phyloP scores from a whole-genome alignment of 305 asterid species.

The Rubia tinctorum region DNA sequence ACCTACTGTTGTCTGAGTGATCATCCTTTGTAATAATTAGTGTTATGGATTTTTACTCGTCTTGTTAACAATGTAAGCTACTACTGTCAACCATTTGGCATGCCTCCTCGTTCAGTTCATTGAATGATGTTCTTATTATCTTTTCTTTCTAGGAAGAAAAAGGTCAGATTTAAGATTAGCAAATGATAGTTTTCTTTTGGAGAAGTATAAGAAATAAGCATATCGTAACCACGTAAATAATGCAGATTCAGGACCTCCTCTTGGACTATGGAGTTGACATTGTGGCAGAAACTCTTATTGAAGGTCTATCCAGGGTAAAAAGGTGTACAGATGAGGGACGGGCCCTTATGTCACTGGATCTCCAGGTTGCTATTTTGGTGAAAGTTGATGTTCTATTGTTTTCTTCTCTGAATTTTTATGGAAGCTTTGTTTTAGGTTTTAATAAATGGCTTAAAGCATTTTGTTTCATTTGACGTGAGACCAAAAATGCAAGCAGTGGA shows the following conservation, averaged over 20 bases:
- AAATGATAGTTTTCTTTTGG: conserved; percentile 1
- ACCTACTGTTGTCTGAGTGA: not conserved
- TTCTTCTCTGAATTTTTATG: not conserved
- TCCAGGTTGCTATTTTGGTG: conserved; percentile 56
- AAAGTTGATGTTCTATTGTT: not conserved
- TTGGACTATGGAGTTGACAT: conserved; percentile 86
- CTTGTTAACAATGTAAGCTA: not conserved
- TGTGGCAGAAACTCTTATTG: conserved; percentile 84
- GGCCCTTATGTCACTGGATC: conserved; percentile 97
- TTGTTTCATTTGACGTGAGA: conserved; percentile 67
- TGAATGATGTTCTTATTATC: not conserved
- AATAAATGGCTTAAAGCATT: conserved; percentile 92
- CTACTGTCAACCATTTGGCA: not conserved
- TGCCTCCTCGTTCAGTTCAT: not conserved
- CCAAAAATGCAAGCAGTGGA: conserved; percentile 90
- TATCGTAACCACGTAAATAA: conserved; percentile 15
- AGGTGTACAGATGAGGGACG: conserved; percentile 97
- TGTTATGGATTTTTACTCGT: not conserved
- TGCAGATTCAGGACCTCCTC: conserved; percentile 85
- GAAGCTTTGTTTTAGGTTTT: conserved; percentile 56
- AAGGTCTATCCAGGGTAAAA: conserved; percentile 92
- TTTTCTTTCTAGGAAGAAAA: not conserved
- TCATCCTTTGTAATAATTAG: not conserved
- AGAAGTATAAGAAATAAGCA: not conserved
- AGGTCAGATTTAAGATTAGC: not conserved